Base-by-base conservation (phyloP, 371 early-diverging fungal genomes). In the Mortierella sp. region DNA sequence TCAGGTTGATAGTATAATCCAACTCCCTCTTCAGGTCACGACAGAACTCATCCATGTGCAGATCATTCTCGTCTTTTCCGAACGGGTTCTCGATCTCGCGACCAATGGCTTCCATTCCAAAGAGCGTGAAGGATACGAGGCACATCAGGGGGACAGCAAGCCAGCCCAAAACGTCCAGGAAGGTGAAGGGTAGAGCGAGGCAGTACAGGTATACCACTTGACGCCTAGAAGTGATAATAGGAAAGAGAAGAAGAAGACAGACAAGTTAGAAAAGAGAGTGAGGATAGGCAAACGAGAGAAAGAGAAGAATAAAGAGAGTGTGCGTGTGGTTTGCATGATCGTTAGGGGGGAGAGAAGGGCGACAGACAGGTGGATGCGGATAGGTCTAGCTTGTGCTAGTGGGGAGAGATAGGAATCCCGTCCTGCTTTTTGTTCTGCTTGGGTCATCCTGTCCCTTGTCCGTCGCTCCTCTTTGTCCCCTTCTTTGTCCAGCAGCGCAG, bases 31-130 rank as follows among this genome's bases (percentile, higher is more conserved):
- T 87, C 41, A 87, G 41, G 49, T 83, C 81, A 6, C 77, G 71
- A 65, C 87, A 87, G 81, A 83, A 87, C 55, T 81, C 81, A 56
- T 88, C 87, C 81, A 88, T 82, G 27, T 85, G 87, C 80, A 94
- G 65, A 79, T 94, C 95, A 71, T 94, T 94, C 43, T 87, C 80
- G 75, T 95, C 95, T 72, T 89, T 88, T 56, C 96, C 96, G 70
- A 95, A 96, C 16, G 96, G 96, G 75, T 95, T 93, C 85, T 94
- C 93, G 48, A 94, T 94, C 87, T 93, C 92, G 29, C 88, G 80
- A 46, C 93, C 94, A 65, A 96, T 94, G 41, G 85, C 87, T 70
- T 93, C 92, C 73, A 95, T 90, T 71, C 96, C 96, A 54, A 95
- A 89, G 79, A 96, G 83, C n/a, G 93, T 93, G 87, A 96, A 96